Conservation (phyloP, 192 early-diverging fungal genomes). For the Podila horticola region DNA sequence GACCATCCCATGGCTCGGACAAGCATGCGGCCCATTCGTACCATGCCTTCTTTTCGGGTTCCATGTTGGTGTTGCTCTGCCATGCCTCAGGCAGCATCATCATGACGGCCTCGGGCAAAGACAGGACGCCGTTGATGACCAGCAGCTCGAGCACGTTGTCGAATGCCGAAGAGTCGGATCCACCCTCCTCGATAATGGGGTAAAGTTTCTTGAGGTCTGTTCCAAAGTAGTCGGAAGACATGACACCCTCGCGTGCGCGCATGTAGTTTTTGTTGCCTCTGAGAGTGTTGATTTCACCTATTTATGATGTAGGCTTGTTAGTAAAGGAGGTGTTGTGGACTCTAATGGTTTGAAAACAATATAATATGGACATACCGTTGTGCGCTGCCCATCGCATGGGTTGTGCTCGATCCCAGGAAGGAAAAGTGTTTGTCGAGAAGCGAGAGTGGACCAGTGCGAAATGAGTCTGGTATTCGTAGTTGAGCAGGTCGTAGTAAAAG, state of each 20-base stretch:
- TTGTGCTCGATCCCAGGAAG: conserved; percentile 98
- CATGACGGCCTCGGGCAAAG: conserved; percentile 97
- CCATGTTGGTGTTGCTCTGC: conserved; percentile 90
- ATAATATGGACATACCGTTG: conserved; percentile 76
- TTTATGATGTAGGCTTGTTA: not conserved
- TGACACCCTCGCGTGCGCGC: conserved; percentile 96
- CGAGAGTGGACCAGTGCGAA: conserved; percentile 98
- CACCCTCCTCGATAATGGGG: conserved; percentile 95
- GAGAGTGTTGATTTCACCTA: conserved; percentile 98
- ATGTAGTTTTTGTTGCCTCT: conserved; percentile 99
- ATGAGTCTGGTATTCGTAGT: conserved; percentile 84
- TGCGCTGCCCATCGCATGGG: conserved; percentile 98
- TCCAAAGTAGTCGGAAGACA: conserved; percentile 84
- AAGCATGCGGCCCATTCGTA: conserved; percentile 98
- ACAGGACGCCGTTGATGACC: conserved; percentile 88
- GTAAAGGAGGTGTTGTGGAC: not conserved
- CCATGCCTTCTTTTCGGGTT: conserved; percentile 89
- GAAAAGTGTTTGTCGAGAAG: conserved; percentile 99
- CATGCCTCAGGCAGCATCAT: conserved; percentile 99
- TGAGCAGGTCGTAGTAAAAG: conserved; percentile 91
- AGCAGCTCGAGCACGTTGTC: conserved; percentile 97
- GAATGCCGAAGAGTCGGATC: conserved; percentile 96
- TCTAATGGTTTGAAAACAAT: not conserved
- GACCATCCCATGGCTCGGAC: conserved; percentile 99
- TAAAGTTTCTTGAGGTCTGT: conserved; percentile 81